Evolutionary conservation across 192 early-diverging fungal genomes (phyloP), one percentile per base, ranked within the genome.

Genomic region (Borealophlyctis nickersoniae): DNA sequence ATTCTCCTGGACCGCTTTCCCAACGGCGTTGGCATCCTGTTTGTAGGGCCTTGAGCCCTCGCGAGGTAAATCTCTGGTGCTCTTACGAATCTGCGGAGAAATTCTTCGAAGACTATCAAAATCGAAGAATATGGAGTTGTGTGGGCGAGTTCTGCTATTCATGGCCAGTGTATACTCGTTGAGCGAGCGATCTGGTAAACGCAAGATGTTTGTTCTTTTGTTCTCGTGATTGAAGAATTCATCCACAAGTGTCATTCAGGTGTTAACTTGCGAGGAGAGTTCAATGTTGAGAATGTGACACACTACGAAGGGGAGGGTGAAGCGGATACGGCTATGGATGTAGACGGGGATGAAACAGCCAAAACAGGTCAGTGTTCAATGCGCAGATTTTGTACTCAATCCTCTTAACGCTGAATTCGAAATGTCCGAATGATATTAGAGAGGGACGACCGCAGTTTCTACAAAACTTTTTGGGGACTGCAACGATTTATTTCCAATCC

Each of bases 191-290:
- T 94, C 92, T 0, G 90, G 89, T 67, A 49, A 2, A 28, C 5
- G 27, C 5, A 2, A 3, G 27, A 11, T 9, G 4, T 1, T 19
- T 36, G 22, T 52, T 49, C n/a, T 59, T 30, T 19, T 54, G 27
- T 70, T 19, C 53, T 31, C 3, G 45, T 14, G 4, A 27, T 1
- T 23, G n/a, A 48, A 13, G n/a, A 48, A n/a, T n/a, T 48, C n/a
- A n/a, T 48, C 45, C 13, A n/a, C 13, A 48, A 13, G 32, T 33
- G 23, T 23, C 48, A 3, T 23, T 14, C 56, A 75, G 88, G 89
- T 29, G 92, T 96, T 56, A 98, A 98, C 45, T 68, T 92, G 39
- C 78, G 86, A 4, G 95, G 95, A 49, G 89, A 95, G 57, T 94
- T 92, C 75, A 90, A 93, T 68, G 58, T 73, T 13, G 87, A 89